Evolutionary conservation across 139 green algal genomes (phyloP).

Genomic region (Auxenochlorella pyrenoidosa): DNA sequence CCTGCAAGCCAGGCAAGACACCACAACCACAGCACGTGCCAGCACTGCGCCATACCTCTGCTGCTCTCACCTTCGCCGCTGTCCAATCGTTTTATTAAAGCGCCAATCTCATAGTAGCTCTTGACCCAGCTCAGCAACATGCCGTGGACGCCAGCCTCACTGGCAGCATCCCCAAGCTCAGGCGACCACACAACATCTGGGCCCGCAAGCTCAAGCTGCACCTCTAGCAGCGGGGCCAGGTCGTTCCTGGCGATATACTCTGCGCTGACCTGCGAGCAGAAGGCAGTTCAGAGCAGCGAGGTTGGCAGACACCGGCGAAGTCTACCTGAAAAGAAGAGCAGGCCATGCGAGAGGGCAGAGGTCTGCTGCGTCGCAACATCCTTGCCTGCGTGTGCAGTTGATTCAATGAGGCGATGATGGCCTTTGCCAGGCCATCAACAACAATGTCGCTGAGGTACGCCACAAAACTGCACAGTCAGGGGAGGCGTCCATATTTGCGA

Average conservation of each 20-base stretch:
- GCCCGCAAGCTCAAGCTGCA: constrained; percentile 83
- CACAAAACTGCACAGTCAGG: constrained; percentile 61
- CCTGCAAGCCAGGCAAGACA: background rate
- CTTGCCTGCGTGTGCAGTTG: constrained; percentile 53
- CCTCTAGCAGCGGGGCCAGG: constrained; percentile 80
- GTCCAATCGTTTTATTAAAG: constrained; percentile 87
- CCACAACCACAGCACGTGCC: background rate
- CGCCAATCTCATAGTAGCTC: constrained; percentile 75
- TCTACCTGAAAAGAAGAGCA: too few species aligned
- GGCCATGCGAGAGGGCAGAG: background rate
- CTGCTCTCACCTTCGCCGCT: constrained; percentile 70
- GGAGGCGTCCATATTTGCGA: background rate
- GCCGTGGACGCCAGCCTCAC: constrained; percentile 58
- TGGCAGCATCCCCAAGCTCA: constrained; percentile 67
- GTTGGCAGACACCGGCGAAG: background rate
- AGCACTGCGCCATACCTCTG: background rate
- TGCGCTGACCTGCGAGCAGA: constrained; percentile 70
- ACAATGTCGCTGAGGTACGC: constrained; percentile 87
- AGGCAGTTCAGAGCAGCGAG: constrained; percentile 14
- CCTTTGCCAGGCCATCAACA: constrained; percentile 77
- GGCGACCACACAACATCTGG: constrained; percentile 86
- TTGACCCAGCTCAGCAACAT: constrained; percentile 85
- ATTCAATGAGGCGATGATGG: constrained; percentile 70
- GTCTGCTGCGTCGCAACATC: too few species aligned
- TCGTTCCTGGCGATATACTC: constrained; percentile 73